Conservation (phyloP, 2,329 filamentous ascomycete species). For the Diplodia intermedia region DNA sequence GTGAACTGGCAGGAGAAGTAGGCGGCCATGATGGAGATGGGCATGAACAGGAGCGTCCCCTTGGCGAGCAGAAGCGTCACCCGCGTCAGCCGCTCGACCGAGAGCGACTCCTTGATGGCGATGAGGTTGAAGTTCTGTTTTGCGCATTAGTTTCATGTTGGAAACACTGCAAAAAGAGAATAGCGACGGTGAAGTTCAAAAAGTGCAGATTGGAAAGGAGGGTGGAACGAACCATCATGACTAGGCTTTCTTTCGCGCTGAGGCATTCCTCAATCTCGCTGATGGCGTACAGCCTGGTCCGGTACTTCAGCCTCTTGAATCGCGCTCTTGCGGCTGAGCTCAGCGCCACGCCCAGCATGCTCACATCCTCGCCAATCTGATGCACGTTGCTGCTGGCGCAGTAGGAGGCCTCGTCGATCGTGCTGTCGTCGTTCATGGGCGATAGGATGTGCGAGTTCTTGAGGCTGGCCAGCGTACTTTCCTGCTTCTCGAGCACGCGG, state of each 20-base stretch:
- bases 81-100: slow-evolving; percentile 73
- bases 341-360: slow-evolving; percentile 54
- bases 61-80: slow-evolving; percentile 77
- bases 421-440: slow-evolving; percentile 36
- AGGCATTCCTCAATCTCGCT: slow-evolving; percentile 69
- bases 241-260: slow-evolving; percentile 73
- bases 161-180: too few species aligned
- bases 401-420: slow-evolving; percentile 35
- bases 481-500: slow-evolving; percentile 60
- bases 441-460: slow-evolving; percentile 51
- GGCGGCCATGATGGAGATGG: slow-evolving; percentile 74
- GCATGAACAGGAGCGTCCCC: slow-evolving; percentile 76
- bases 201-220: neutral
- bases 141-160: too few species aligned
- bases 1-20: slow-evolving; percentile 74
- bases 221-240: slow-evolving; percentile 63
- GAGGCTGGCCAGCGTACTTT: slow-evolving; percentile 52
- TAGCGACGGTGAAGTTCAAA: too few species aligned
- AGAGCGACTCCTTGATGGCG: slow-evolving; percentile 75
- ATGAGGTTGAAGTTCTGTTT: slow-evolving; percentile 79
- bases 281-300: slow-evolving; percentile 66
- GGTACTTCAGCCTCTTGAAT: slow-evolving; percentile 66
- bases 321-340: slow-evolving; percentile 61
- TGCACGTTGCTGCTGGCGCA: slow-evolving; percentile 36
- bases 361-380: slow-evolving; percentile 41